These are phyloP conservation scores for Acanthamoeba castellanii DNA, from an alignment of 208 protist species.

Conservation along the genomic window DNA sequence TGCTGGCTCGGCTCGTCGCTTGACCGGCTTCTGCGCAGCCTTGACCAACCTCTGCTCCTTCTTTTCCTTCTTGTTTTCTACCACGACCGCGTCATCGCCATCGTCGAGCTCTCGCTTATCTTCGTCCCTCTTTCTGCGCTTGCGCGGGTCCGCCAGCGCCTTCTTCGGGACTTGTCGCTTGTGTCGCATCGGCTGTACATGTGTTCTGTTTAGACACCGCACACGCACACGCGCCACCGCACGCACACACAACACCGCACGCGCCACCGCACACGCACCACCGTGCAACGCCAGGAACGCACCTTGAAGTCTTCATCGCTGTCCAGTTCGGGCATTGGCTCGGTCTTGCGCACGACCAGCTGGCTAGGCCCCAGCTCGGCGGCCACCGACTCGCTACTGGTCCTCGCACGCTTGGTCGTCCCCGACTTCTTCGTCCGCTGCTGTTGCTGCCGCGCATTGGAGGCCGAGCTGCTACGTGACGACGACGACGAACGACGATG, in stretches of 20 bases:
- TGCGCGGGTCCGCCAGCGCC: too few species aligned
- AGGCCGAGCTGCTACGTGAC: background rate
- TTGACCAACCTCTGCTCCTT: background rate
- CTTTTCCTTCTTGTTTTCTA: background rate
- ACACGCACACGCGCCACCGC: too few species aligned
- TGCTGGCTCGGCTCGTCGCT: background rate
- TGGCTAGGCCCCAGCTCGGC: background rate
- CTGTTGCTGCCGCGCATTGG: background rate
- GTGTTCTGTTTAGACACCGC: too few species aligned
- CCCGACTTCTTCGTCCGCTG: background rate
- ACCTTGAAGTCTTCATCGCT: conserved; percentile 1
- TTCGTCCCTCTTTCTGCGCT: too few species aligned
- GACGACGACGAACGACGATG: background rate
- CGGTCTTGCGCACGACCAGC: background rate
- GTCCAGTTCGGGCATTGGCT: background rate
- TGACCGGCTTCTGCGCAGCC: background rate
- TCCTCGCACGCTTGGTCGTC: background rate
- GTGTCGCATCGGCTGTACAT: too few species aligned
- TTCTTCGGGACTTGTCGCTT: too few species aligned
- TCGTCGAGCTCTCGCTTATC: background rate
- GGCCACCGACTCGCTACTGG: background rate
- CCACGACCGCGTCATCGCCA: background rate
- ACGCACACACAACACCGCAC: too few species aligned
- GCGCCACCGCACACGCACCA: too few species aligned
- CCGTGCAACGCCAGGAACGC: background rate